Evolutionary conservation across 2,329 filamentous ascomycete species (phyloP), one percentile per base, ranked within the genome.

Genomic region (Coleophoma eucalyptorum): DNA sequence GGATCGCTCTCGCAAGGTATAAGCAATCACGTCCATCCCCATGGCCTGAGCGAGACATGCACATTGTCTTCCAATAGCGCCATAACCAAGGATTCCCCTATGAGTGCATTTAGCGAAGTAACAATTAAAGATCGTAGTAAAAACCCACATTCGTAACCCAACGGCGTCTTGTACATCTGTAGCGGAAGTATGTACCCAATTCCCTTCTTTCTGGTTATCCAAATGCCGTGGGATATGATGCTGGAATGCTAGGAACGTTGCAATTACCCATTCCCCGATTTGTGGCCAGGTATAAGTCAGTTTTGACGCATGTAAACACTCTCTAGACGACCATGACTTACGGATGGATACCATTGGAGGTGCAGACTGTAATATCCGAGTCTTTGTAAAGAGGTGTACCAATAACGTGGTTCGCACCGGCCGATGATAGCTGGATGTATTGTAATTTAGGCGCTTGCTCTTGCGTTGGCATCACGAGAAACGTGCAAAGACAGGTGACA

Each of bases 11-110:
- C 80, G 81, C 0, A 87, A 83, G 0, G 88, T 93, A 70, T 87
- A 91, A 1, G 88, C 89, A 62, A 90, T 75, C 0, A 93, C 80
- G 21, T 82, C 75, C 78, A 89, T 85, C 16, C 89, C 89, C 59
- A 90, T 67, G 2, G 85, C 84, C 13, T 73, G 74, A 11, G 79
- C 79, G 3, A 89, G 76, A 8, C 76, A 73, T 3, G 77, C 79
- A 4, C 69, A 70, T 51, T 81, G 78, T 1, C 78, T 70, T 6
- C 78, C 78, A 48, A 81, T 80, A 48, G 69, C 70, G 13, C 78
- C 78, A 54, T 81, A 81, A 7, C 78, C 78, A 3, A 81, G 43
- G 11, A 50, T 45, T 7, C 40, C 40, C 13, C 40, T 42, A 42
- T 11, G 20, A 19, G 18, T 3, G 20, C 8, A 13, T 3, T 41